Base-by-base conservation (phyloP, 75 land plant genomes). In the Isoetes taiwanensis region DNA sequence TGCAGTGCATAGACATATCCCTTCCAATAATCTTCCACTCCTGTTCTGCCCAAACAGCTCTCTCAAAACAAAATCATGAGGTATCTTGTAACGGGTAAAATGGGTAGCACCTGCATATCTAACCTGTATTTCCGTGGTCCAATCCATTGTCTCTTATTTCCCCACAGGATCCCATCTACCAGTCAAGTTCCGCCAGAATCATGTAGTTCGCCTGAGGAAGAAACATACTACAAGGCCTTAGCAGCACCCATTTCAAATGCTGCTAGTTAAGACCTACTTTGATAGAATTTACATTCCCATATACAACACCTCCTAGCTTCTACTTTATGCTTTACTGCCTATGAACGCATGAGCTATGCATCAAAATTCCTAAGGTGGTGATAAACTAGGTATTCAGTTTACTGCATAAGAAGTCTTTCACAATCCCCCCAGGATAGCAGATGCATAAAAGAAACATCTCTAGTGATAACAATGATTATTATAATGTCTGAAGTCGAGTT, bases 81-180 rank as follows among this genome's bases (percentile, higher is more conserved):
- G 34, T 63, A 39, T 62, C 81, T 89, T 1, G 85, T 77, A 9
- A 87, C 67, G 10, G 98, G 98, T 43, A 76, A 38, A 42, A 87
- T 26, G 1, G 95, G 98, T 23, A 93, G 71, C 32, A 87, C 40
- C 50, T 93, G 98, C 52, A 93, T 93, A 14, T 95, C 98, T 16
- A 81, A 61, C 56, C 90, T 58, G 32, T 81, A 79, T 29, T 87
- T 89, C 61, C n/a, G 27, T 12, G 87, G 85, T 38, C 95, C 95
- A 63, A 87, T 87, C 95, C 98, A 87, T 21, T 83, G 74, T 52
- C 98, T 73, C 71, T 93, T 93, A 35, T 71, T 93, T n/a, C 79
- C 59, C 98, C 98, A 93, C 28, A 93, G 59, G 21, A 93, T 79
- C 25, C 90, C 85, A 31, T 84, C 66, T 27, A 93, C 69, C 55